Evolutionary conservation across 179 eudicot species (phyloP).

Genomic region (Sideroxylon spinosum): DNA sequence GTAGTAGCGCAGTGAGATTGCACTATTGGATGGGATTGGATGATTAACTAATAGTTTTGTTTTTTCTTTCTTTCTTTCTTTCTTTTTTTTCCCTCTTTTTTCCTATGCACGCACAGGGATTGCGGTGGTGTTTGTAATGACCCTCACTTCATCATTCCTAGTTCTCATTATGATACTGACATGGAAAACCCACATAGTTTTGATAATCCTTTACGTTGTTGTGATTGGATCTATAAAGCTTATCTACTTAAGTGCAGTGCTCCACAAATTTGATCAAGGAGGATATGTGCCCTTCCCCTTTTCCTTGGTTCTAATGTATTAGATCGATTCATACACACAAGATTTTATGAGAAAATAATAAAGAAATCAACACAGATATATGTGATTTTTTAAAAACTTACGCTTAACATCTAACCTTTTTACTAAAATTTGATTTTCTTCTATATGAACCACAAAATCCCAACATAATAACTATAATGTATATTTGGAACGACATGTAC

Average conservation of each 20-base stretch:
- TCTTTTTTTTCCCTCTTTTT: too few relatives aligned
- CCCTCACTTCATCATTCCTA: slow-evolving; percentile 55
- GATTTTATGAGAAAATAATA: too few relatives aligned
- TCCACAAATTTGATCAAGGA: slow-evolving; percentile 57
- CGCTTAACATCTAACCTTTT: too few relatives aligned
- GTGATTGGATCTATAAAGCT: slow-evolving; percentile 48
- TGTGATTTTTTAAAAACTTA: too few relatives aligned
- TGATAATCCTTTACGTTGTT: slow-evolving; percentile 33
- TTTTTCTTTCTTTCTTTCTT: too few relatives aligned
- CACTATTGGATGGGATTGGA: not conserved
- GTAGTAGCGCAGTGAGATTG: too few relatives aligned
- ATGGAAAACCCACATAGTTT: slow-evolving; percentile 48
- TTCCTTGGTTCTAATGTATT: slow-evolving; percentile 41
- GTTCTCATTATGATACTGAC: slow-evolving; percentile 54
- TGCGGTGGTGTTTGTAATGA: slow-evolving; percentile 78
- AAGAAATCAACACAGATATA: too few relatives aligned
- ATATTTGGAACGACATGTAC: slow-evolving; percentile 58
- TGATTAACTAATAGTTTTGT: not conserved
- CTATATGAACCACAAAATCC: too few relatives aligned
- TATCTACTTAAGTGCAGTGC: slow-evolving; percentile 47
- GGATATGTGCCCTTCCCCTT: slow-evolving; percentile 65
- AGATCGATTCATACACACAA: too few relatives aligned
- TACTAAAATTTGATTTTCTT: too few relatives aligned
- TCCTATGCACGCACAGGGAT: slow-evolving; percentile 54
- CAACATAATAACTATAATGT: slow-evolving; percentile 51